Percentiles rank a stretch among this genome's conserved stretches.
Evolutionary conservation across 305 asterid species (phyloP).

Genomic region (Ruellia speciosa): DNA sequence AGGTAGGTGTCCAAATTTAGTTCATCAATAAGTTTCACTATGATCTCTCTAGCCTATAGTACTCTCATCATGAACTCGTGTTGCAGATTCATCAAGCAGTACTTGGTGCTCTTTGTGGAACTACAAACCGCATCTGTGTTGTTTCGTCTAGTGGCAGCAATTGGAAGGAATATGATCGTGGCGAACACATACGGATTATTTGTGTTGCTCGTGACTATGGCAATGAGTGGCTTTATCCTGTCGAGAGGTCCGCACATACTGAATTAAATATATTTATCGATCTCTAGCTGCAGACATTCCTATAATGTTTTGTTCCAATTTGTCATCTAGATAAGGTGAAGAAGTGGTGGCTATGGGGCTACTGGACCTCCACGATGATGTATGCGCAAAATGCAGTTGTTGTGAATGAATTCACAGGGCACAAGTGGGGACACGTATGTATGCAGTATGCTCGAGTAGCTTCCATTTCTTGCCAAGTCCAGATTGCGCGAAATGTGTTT

Average conservation of each 20-base stretch:
- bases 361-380: conserved; percentile 32
- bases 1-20: conserved; percentile 14
- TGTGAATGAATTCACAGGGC: conserved; percentile 32
- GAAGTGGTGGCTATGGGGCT: conserved; percentile 44
- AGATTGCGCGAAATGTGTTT: background rate
- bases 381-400: conserved; percentile 28
- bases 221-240: conserved; percentile 25
- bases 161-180: conserved; percentile 20
- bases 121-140: conserved; percentile 24
- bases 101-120: conserved; percentile 19
- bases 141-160: conserved; percentile 25
- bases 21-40: background rate
- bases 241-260: conserved; percentile 30
- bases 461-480: background rate
- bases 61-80: background rate
- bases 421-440: conserved; percentile 32
- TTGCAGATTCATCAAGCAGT: conserved; percentile 34
- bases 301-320: background rate
- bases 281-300: background rate
- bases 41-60: background rate
- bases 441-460: background rate
- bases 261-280: background rate
- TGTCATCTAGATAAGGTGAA: conserved; percentile 23
- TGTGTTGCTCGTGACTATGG: conserved; percentile 11
- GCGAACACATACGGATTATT: conserved; percentile 28